phyloP scores from a whole-genome alignment of 1,284 basidiomycete species.

The Irpex lacteus region DNA sequence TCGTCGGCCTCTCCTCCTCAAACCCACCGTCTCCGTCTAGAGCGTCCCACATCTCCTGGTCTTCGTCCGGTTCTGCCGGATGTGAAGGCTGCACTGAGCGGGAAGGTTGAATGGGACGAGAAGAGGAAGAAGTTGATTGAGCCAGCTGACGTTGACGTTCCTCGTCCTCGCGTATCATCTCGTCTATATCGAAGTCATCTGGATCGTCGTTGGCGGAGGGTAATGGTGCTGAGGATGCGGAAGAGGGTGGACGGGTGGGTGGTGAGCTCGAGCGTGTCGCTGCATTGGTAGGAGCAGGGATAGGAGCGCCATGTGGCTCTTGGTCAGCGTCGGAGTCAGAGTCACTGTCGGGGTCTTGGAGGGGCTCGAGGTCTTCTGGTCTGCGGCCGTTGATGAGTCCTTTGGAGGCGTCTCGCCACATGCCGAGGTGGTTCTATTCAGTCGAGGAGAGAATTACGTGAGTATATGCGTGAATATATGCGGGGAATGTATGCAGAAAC shows the following conservation, averaged over 20 bases:
- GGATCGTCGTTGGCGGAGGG: slow-evolving; percentile 34
- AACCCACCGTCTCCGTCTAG: no score
- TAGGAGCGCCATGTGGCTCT: background rate
- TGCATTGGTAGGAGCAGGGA: background rate
- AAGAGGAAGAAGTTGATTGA: background rate
- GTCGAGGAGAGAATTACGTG: background rate
- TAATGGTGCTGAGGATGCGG: slow-evolving; percentile 20
- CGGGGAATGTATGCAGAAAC: no score
- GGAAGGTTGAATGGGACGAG: background rate
- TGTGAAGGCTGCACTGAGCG: no score
- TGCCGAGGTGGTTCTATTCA: slow-evolving; percentile 58
- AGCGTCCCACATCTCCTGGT: slow-evolving; percentile 53
- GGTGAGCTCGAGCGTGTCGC: slow-evolving; percentile 12
- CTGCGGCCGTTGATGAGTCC: slow-evolving; percentile 42
- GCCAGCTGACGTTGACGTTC: slow-evolving; percentile 26
- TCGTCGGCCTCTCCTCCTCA: no score
- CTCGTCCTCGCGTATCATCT: slow-evolving; percentile 47
- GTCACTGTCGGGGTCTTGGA: slow-evolving; percentile 24
- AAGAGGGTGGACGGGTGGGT: slow-evolving; percentile 46
- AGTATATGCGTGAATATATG: no score
- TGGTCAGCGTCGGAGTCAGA: slow-evolving; percentile 15
- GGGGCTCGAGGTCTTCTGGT: slow-evolving; percentile 31
- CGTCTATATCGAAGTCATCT: slow-evolving; percentile 56
- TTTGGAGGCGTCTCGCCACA: slow-evolving; percentile 73
- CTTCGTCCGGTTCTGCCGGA: slow-evolving; percentile 46